A percentile compares a stretch with the other conserved stretches of the same genome.
Evolutionary conservation across 495 filamentous ascomycete genomes (phyloP).

Genomic region (Neurospora pannonica): DNA sequence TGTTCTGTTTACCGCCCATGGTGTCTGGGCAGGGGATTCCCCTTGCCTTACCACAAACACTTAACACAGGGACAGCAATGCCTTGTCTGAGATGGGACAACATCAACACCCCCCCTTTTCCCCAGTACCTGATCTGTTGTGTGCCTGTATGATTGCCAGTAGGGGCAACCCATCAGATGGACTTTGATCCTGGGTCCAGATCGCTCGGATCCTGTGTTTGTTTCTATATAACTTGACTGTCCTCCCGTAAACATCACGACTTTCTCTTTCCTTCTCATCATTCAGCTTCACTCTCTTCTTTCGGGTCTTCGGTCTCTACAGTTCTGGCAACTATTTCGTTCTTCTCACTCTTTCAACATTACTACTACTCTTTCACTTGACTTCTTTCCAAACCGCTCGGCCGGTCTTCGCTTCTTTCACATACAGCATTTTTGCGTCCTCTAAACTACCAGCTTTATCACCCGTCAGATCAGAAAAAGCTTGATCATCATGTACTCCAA

Average conservation of each 20-base stretch:
- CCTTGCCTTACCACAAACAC: constrained; percentile 7
- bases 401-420: constrained; percentile 26
- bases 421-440: constrained; percentile 15
- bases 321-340: constrained; percentile 42
- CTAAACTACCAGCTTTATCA: constrained; percentile 6
- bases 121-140: constrained; percentile 7
- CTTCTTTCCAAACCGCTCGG: constrained; percentile 24
- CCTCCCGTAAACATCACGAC: not conserved
- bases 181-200: not conserved
- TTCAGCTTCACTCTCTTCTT: constrained; percentile 21
- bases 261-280: constrained; percentile 30
- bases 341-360: constrained; percentile 32
- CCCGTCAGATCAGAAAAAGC: constrained; percentile 7
- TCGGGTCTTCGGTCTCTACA: constrained; percentile 25
- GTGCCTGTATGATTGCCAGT: constrained; percentile 26
- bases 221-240: constrained; percentile 21
- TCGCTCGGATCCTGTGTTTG: not conserved
- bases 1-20: not conserved
- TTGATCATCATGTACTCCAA: constrained; percentile 38
- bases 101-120: not conserved
- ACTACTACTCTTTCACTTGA: not conserved
- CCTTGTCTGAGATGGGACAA: constrained; percentile 1
- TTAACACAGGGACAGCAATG: constrained; percentile 17
- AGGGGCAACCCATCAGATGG: constrained; percentile 5
- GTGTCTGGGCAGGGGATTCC: constrained; percentile 5